phyloP scores from a whole-genome alignment of 2,329 filamentous ascomycete genomes.

The Zymoseptoria brevis region DNA sequence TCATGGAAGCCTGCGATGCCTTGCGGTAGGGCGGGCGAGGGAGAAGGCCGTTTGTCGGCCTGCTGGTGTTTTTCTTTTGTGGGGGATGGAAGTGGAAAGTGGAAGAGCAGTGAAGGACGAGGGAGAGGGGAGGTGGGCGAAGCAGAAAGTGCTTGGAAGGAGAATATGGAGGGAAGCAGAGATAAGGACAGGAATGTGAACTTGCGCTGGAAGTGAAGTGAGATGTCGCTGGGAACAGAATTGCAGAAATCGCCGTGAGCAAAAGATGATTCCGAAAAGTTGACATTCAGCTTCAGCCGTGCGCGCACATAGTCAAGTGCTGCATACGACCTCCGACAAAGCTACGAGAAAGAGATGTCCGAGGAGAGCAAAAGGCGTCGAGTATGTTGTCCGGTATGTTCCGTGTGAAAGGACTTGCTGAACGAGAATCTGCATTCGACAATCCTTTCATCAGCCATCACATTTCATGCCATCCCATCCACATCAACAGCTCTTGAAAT shows the following conservation, averaged over 20 bases:
- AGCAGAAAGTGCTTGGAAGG: no score
- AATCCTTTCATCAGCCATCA: constrained; percentile 3
- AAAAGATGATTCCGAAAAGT: neutral
- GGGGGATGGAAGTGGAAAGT: neutral
- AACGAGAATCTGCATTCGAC: neutral
- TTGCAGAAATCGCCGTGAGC: neutral
- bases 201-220: neutral
- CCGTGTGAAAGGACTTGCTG: neutral
- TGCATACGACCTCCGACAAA: neutral
- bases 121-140: neutral
- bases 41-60: constrained; percentile 27
- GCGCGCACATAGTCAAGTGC: neutral
- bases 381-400: no score
- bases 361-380: neutral
- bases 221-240: neutral
- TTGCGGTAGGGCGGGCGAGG: constrained; percentile 17
- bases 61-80: neutral
- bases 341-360: neutral
- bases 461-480: neutral
- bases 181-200: no score
- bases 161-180: neutral
- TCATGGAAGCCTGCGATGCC: constrained; percentile 16
- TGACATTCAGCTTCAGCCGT: neutral
- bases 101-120: neutral
- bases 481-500: constrained; percentile 1